Evolutionary conservation across 2,329 filamentous ascomycete species (phyloP), one percentile per base, ranked within the genome.

Genomic region (Diaporthe sp.): DNA sequence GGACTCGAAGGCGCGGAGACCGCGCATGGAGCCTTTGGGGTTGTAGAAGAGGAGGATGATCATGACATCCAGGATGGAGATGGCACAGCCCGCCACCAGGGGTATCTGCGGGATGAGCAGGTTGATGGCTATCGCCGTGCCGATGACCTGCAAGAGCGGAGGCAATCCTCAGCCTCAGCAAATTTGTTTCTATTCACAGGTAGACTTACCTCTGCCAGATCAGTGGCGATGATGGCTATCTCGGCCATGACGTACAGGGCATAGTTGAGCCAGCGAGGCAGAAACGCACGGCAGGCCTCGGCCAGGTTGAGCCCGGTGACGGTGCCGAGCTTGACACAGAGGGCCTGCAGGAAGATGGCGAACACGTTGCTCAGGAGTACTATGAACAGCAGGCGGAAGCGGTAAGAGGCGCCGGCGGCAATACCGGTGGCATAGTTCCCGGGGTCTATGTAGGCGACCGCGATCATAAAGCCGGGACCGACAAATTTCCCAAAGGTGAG

Each of bases 351-450:
- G 77, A 93, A 90, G 71, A 94, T 93, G 77, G 92, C 92, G 79
- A 94, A 92, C 68, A 94, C 78, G 80, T 94, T 94, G 82, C 90
- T 91, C 78, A 93, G 85, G 13, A 94, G 85, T 57, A 94, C 89
- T 77, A 94, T 86, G 83, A 94, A 94, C 3, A 94, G 87, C 45
- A 94, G 86, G 54, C 85, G 87, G 84, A 91, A 94, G 73, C 87
- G 88, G 81, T 92, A 93, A 1, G 88, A 87, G 6, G 92, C 90
- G 71, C 92, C 92, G 60, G 92, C 92, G 10, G 91, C 89, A 64
- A 94, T 90, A 81, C 92, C 92, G 28, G 92, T 94, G 1, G 92
- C 87, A 80, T 94, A 94, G 81, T 94, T 94, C 75, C 91, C 91
- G 68, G 87, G 89, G 76, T 91, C 89, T 77, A 90, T 91, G 81